These are phyloP conservation scores for Chaetomium cochliodes DNA, from an alignment of 495 filamentous ascomycete species.

Conservation along the genomic window DNA sequence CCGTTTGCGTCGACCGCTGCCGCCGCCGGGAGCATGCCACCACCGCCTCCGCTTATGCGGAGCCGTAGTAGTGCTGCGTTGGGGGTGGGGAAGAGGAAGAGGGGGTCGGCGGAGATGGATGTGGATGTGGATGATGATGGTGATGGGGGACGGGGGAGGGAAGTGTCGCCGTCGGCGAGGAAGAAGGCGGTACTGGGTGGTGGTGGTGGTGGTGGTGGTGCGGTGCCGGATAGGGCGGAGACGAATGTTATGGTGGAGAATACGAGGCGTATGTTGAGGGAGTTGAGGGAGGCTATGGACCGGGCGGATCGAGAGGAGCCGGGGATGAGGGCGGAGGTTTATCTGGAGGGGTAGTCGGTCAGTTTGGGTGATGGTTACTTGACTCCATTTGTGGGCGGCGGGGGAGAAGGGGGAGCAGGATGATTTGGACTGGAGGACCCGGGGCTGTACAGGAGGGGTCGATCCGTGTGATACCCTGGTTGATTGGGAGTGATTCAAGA, in stretches of 20 bases:
- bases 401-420: background rate
- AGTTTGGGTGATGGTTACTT: background rate
- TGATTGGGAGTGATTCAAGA: too few relatives aligned
- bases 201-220: background rate
- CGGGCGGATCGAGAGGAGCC: slow-evolving; percentile 17
- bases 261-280: slow-evolving; percentile 34
- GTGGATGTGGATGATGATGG: background rate
- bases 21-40: background rate
- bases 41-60: background rate
- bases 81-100: slow-evolving; percentile 19
- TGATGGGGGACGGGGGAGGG: background rate
- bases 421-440: background rate
- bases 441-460: too few relatives aligned
- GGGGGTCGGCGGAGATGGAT: background rate
- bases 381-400: background rate
- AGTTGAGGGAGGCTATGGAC: slow-evolving; percentile 36
- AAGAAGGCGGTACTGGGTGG: slow-evolving; percentile 13
- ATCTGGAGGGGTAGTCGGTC: background rate
- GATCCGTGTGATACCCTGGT: too few relatives aligned
- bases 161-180: slow-evolving; percentile 9
- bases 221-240: slow-evolving; percentile 15
- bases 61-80: background rate
- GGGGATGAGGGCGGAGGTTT: background rate
- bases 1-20: background rate
- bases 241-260: slow-evolving; percentile 31